A percentile compares a stretch with the other conserved stretches of the same genome.
Evolutionary conservation across 768 basidiomycete species (phyloP).

Genomic region (Steccherinum ochraceum): DNA sequence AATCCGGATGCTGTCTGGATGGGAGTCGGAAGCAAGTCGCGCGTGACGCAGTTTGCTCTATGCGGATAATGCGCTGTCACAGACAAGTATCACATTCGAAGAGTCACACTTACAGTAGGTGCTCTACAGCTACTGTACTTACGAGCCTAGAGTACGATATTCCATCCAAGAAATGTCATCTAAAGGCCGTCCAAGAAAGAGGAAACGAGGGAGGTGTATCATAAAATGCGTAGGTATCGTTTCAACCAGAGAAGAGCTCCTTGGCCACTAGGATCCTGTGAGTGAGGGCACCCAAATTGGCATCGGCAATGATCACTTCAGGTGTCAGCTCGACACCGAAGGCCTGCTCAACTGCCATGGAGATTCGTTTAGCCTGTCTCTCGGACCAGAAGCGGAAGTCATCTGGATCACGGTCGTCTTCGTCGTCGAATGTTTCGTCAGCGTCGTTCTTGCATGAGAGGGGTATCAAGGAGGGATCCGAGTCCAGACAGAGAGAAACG

Average conservation of each 20-base stretch:
- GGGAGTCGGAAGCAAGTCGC: no score
- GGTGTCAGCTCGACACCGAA: slow-evolving; percentile 86
- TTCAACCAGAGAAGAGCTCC: slow-evolving; percentile 16
- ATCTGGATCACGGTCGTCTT: slow-evolving; percentile 64
- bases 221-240: slow-evolving; percentile 3
- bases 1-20: no score
- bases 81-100: no score
- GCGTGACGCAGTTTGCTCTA: no score
- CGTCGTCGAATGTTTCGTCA: slow-evolving; percentile 12
- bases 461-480: slow-evolving; percentile 78
- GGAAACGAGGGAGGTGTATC: no score
- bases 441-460: slow-evolving; percentile 42
- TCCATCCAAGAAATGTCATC: no score
- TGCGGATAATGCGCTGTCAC: no score
- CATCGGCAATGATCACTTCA: slow-evolving; percentile 90
- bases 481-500: slow-evolving; percentile 83
- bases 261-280: slow-evolving; percentile 77
- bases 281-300: slow-evolving; percentile 81
- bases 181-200: no score
- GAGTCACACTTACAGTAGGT: no score
- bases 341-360: slow-evolving; percentile 66
- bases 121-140: no score
- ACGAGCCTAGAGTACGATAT: no score
- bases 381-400: slow-evolving; percentile 95
- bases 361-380: slow-evolving; percentile 85